Conservation (phyloP, 1,139 yeast genomes). For the Blastobotrys aristatus region DNA sequence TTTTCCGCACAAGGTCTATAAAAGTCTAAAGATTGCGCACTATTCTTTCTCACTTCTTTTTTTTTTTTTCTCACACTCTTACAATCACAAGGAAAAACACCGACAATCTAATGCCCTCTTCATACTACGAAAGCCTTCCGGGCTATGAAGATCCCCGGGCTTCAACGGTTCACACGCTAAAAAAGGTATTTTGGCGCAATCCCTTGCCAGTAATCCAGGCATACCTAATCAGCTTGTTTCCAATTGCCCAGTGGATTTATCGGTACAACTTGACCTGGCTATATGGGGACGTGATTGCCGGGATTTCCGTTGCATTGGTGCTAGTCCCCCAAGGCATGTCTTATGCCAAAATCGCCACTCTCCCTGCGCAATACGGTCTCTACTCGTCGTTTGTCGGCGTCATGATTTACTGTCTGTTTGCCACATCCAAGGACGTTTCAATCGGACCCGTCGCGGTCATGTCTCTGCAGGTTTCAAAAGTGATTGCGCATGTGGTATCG, state of each 20-base stretch:
- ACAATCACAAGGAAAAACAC: background rate
- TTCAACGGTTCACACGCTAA: conserved; percentile 14
- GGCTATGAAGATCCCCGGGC: conserved; percentile 21
- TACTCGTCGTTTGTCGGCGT: conserved; percentile 93
- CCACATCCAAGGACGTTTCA: conserved; percentile 91
- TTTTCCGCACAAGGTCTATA: no score
- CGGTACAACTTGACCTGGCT: conserved; percentile 80
- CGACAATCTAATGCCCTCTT: background rate
- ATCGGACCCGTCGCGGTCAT: conserved; percentile 98
- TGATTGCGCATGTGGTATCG: conserved; percentile 58
- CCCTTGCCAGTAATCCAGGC: conserved; percentile 29
- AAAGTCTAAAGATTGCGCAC: no score
- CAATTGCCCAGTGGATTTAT: conserved; percentile 74
- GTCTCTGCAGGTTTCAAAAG: conserved; percentile 82
- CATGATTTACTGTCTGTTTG: conserved; percentile 80
- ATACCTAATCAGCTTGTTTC: conserved; percentile 65
- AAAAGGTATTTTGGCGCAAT: conserved; percentile 12
- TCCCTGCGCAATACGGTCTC: conserved; percentile 78
- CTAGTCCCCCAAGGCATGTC: conserved; percentile 96
- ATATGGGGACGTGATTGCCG: conserved; percentile 80
- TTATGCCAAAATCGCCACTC: conserved; percentile 80
- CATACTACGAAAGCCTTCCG: conserved; percentile 11
- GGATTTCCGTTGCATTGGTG: conserved; percentile 88
- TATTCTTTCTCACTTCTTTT: background rate
- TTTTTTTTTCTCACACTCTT: background rate